Percentiles rank a stretch among this genome's conserved stretches.
Conservation (phyloP, 2,329 filamentous ascomycete genomes). For the Trichophyton rubrum region DNA sequence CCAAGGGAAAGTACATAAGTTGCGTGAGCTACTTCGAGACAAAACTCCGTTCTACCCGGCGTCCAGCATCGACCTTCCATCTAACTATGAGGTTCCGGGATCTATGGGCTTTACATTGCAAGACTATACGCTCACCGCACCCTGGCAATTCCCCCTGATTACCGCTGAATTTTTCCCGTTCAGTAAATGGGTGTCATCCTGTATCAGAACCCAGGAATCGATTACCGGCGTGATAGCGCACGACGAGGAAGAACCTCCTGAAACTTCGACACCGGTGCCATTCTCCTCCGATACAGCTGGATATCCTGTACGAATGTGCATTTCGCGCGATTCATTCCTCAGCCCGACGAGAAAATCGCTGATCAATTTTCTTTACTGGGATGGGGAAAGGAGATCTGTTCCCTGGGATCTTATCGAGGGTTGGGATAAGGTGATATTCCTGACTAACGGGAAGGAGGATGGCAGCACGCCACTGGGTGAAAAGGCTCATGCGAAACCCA, state of each 20-base stretch:
- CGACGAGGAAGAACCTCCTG: not conserved
- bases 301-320: constrained; percentile 14
- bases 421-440: constrained; percentile 7
- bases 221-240: not conserved
- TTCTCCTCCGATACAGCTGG: not conserved
- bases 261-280: not conserved
- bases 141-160: constrained; percentile 12
- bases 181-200: constrained; percentile 9
- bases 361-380: constrained; percentile 11
- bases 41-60: constrained; percentile 8
- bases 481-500: not conserved
- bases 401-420: constrained; percentile 13
- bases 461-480: not conserved
- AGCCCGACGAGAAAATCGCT: constrained; percentile 7
- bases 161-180: constrained; percentile 13
- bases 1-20: constrained; percentile 11
- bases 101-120: constrained; percentile 7
- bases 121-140: constrained; percentile 15
- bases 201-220: constrained; percentile 11
- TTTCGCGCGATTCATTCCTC: constrained; percentile 8
- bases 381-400: constrained; percentile 11
- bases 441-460: constrained; percentile 2
- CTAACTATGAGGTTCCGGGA: constrained; percentile 7
- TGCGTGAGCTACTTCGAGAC: constrained; percentile 11
- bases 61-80: constrained; percentile 11